phyloP scores from a whole-genome alignment of 306 rosid species.

The Vigna trinervia region DNA sequence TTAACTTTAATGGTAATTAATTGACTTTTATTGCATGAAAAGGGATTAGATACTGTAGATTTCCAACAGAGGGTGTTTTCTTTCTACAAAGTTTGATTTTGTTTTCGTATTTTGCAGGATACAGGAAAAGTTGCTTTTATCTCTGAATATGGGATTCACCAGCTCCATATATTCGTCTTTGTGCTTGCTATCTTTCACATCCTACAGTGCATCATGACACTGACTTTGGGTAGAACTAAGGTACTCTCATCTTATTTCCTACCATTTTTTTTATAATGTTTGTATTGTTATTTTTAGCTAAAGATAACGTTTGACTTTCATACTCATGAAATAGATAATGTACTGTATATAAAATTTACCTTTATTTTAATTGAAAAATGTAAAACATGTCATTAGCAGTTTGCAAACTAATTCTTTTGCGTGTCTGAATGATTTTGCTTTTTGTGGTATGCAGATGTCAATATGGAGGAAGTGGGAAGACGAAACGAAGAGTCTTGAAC shows the following conservation, averaged over 20 bases:
- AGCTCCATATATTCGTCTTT: slow-evolving; percentile 83
- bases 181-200: slow-evolving; percentile 68
- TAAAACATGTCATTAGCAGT: no score
- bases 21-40: not conserved
- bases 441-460: slow-evolving; percentile 59
- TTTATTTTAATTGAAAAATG: no score
- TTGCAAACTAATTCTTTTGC: no score
- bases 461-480: slow-evolving; percentile 77
- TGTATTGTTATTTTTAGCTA: no score
- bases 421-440: not conserved
- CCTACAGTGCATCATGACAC: slow-evolving; percentile 64
- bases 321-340: no score
- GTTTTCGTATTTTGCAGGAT: slow-evolving; percentile 43
- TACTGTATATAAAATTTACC: no score
- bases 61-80: not conserved
- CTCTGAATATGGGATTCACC: slow-evolving; percentile 78
- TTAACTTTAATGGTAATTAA: not conserved
- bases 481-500: slow-evolving; percentile 58
- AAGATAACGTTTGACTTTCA: no score
- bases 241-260: slow-evolving; percentile 25
- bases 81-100: no score
- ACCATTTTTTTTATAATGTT: no score
- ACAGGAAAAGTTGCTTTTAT: slow-evolving; percentile 64
- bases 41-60: not conserved
- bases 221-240: slow-evolving; percentile 67